Percentiles rank a stretch among this genome's conserved stretches.
phyloP scores from a whole-genome alignment of 345 rosid species.

The Salix koriyanagi region DNA sequence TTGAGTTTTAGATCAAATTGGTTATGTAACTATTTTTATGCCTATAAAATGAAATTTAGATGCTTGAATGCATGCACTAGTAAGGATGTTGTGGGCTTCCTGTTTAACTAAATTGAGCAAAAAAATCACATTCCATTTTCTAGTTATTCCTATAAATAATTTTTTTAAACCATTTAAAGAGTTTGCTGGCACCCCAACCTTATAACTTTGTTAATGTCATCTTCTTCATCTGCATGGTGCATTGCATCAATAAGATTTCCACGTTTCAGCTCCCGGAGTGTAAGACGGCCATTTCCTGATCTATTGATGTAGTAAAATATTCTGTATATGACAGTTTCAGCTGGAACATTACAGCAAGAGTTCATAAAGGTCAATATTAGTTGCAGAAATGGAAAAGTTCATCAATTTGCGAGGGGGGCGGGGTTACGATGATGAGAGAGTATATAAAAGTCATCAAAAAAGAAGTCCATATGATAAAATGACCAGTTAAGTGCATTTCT shows the following conservation, averaged over 20 bases:
- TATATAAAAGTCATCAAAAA: background rate
- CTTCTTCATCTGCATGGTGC: constrained; percentile 94
- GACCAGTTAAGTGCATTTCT: background rate
- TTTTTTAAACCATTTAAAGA: background rate
- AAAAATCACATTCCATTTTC: background rate
- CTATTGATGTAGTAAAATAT: constrained; percentile 90
- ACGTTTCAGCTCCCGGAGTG: constrained; percentile 85
- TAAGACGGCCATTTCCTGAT: constrained; percentile 78
- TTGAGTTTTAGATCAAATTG: background rate
- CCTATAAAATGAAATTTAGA: background rate
- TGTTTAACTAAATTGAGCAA: background rate
- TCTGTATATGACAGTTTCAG: constrained; percentile 97
- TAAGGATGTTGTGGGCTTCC: background rate
- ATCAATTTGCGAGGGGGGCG: background rate
- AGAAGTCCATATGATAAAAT: background rate
- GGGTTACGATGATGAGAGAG: background rate
- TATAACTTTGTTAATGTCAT: constrained; percentile 92
- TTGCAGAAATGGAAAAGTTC: background rate
- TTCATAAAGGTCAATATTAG: constrained; percentile 1
- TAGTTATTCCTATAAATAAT: background rate
- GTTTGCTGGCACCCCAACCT: constrained; percentile 40
- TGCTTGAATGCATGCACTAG: background rate
- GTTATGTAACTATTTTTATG: background rate
- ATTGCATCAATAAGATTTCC: constrained; percentile 80
- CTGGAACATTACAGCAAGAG: constrained; percentile 44